phyloP scores from a whole-genome alignment of 768 basidiomycete genomes.

The Boletales sp. region DNA sequence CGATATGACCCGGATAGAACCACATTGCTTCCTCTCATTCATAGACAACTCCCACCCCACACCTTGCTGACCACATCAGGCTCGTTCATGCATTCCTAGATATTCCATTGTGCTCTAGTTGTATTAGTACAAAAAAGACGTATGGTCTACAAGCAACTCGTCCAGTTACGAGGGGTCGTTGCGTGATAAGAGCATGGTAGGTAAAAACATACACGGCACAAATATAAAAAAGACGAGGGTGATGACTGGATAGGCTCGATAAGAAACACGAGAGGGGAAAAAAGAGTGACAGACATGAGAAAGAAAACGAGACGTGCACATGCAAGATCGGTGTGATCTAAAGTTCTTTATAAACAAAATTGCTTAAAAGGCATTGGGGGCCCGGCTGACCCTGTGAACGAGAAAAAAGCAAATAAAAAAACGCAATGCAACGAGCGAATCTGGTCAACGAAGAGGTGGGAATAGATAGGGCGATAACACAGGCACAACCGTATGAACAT shows the following conservation, averaged over 20 bases:
- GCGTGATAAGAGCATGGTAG: neutral
- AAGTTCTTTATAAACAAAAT: no score
- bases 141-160: neutral
- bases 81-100: slow-evolving; percentile 7
- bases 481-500: slow-evolving; percentile 15
- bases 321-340: slow-evolving; percentile 8
- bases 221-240: neutral
- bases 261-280: neutral
- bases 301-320: neutral
- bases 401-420: neutral
- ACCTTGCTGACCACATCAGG: neutral
- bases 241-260: slow-evolving; percentile 1
- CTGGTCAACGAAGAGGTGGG: neutral
- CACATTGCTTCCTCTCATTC: neutral
- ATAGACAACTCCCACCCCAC: slow-evolving; percentile 4
- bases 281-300: slow-evolving; percentile 10
- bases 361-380: no score
- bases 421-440: slow-evolving; percentile 4
- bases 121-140: slow-evolving; percentile 17
- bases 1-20: slow-evolving; percentile 19
- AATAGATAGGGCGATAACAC: slow-evolving; percentile 18
- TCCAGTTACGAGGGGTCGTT: neutral
- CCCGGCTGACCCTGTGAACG: neutral
- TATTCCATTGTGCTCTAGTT: slow-evolving; percentile 8
- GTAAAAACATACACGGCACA: slow-evolving; percentile 8